Percentiles rank a stretch among this genome's conserved stretches.
These are phyloP conservation scores for Penicillium fimorum DNA, from an alignment of 495 filamentous ascomycete genomes.

Conservation along the genomic window DNA sequence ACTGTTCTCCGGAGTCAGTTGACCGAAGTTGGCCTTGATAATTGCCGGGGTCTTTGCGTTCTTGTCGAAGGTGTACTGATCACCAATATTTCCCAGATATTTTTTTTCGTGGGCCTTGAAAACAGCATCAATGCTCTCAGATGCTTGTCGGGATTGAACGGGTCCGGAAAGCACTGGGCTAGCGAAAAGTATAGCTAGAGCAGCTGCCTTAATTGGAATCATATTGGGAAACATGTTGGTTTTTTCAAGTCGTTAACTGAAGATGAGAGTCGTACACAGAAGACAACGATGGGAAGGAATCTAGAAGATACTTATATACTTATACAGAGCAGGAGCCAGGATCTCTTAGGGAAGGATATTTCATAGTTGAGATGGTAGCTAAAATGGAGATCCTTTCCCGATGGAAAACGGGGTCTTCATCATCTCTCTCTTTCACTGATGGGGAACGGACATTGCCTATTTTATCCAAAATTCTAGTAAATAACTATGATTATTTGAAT, in stretches of 20 bases:
- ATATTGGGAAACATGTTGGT: slow-evolving; percentile 3
- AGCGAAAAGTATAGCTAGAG: slow-evolving; percentile 17
- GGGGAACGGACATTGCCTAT: not conserved
- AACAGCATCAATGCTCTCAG: slow-evolving; percentile 23
- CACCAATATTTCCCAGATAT: slow-evolving; percentile 28
- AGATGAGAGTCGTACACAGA: not conserved
- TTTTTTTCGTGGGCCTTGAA: slow-evolving; percentile 27
- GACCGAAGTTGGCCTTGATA: slow-evolving; percentile 48
- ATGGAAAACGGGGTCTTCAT: not conserved
- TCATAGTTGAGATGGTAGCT: not conserved
- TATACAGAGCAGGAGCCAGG: not conserved
- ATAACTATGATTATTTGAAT: not conserved
- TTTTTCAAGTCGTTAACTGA: not conserved
- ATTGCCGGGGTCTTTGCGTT: slow-evolving; percentile 30
- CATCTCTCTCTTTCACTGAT: not conserved
- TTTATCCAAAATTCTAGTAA: not conserved
- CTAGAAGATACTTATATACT: slow-evolving; percentile 3
- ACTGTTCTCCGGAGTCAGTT: slow-evolving; percentile 55
- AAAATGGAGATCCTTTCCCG: slow-evolving; percentile 5
- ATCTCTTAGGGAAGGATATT: not conserved
- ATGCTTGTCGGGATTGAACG: slow-evolving; percentile 18
- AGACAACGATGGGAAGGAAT: not conserved
- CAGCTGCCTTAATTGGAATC: slow-evolving; percentile 14
- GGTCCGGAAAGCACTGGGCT: slow-evolving; percentile 10
- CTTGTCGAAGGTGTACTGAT: slow-evolving; percentile 29